Evolutionary conservation across 2,329 filamentous ascomycete genomes (phyloP), one percentile per base, ranked within the genome.

Genomic region (Biscogniauxia marginata): DNA sequence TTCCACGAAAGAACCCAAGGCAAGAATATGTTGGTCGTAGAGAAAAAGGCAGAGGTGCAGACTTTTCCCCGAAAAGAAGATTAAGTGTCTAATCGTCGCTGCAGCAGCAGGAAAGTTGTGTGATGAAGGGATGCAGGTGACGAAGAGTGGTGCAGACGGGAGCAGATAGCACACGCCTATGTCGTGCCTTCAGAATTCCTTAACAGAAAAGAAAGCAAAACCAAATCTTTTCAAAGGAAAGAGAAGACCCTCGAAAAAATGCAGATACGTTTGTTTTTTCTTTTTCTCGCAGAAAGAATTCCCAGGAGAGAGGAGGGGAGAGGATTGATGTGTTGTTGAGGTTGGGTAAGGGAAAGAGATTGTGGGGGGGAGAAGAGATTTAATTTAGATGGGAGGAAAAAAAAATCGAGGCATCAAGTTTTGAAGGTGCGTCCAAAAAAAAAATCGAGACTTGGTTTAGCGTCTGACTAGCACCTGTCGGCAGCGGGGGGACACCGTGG

Each of bases 211-310:
- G 70, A 57, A 69, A 68, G 73, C 71, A 70, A 70, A 69, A 65
- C 64, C 64, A 69, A 65, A 67, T 65, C 73, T 75, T 78, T 79
- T 73, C 69, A 73, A 78, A 73, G 70, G 71, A 74, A 74, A 71
- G 64, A 69, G 70, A 74, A 73, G 73, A 60, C 57, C 59, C 59
- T 49, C 13, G 49, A 61, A 61, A 21, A 71, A 69, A 69, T 62
- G 64, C 64, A 65, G 65, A 72, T 56, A 53, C 43, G 43, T 58
- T 51, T 55, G 54, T 54, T 57, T 54, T 47, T 30, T 54, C 46
- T 65, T 60, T 57, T 72, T 66, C 72, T 70, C 68, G 63, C 43
- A 52, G 60, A 60, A 60, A 62, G 59, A 57, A 43, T 49, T 54
- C 49, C 53, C 50, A 54, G 49, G 34, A 55, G 55, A 56, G 57